A percentile compares a stretch with the other conserved stretches of the same genome.
These are phyloP conservation scores for Candida sphagnicola DNA, from an alignment of 805 yeast species.

Conservation along the genomic window DNA sequence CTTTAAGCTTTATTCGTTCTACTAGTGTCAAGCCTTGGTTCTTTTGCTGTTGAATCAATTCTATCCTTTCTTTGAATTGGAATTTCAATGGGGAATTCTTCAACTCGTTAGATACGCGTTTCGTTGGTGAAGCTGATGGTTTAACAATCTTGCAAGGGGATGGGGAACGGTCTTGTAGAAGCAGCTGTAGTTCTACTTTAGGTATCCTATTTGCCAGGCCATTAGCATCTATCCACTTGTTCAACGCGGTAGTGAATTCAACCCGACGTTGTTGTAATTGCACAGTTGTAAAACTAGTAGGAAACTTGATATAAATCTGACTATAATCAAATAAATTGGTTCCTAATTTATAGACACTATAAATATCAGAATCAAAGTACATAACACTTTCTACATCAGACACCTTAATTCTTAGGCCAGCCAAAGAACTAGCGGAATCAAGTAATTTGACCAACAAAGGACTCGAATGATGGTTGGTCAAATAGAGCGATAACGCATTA, in stretches of 20 bases:
- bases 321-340: constrained; percentile 9
- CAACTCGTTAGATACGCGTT: constrained; percentile 13
- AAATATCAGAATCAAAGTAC: constrained; percentile 14
- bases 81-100: constrained; percentile 35
- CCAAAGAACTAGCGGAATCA: constrained; percentile 15
- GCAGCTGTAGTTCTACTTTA: background rate
- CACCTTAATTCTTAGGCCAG: constrained; percentile 15
- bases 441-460: constrained; percentile 20
- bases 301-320: constrained; percentile 7
- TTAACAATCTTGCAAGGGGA: constrained; percentile 8
- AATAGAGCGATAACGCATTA: constrained; percentile 28
- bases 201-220: constrained; percentile 7
- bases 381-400: constrained; percentile 15
- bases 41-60: constrained; percentile 12
- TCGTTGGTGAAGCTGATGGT: constrained; percentile 10
- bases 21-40: constrained; percentile 28
- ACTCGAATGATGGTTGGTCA: constrained; percentile 24
- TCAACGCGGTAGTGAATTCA: constrained; percentile 12
- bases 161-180: background rate
- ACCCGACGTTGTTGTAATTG: constrained; percentile 13
- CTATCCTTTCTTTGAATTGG: constrained; percentile 27
- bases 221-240: constrained; percentile 20
- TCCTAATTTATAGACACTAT: constrained; percentile 9
- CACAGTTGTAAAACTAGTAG: background rate
- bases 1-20: constrained; percentile 36